Conservation (phyloP, 768 basidiomycete genomes). For the Pulveroboletus sp. region DNA sequence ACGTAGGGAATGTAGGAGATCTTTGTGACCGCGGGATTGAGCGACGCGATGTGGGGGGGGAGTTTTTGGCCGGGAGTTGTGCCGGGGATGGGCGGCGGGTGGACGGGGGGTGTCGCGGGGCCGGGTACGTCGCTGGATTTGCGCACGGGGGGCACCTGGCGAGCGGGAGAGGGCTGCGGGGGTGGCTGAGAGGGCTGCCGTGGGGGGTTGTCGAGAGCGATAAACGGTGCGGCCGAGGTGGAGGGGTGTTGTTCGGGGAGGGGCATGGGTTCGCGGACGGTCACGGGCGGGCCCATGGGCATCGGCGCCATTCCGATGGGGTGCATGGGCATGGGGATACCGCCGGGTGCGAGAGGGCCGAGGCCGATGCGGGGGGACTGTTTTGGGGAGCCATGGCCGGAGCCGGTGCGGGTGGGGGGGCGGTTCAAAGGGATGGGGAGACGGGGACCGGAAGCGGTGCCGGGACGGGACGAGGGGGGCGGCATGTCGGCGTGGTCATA, state of each 20-base stretch:
- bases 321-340: slow-evolving; percentile 1
- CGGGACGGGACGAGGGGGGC: slow-evolving; percentile 24
- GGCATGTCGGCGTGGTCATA: slow-evolving; percentile 29
- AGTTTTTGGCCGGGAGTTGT: slow-evolving; percentile 29
- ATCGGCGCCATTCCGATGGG: slow-evolving; percentile 15
- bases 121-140: slow-evolving; percentile 20
- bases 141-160: slow-evolving; percentile 17
- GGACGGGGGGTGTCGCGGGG: slow-evolving; percentile 13
- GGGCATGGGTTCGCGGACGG: slow-evolving; percentile 21
- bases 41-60: slow-evolving; percentile 31
- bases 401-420: slow-evolving; percentile 31
- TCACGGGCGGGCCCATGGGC: slow-evolving; percentile 38
- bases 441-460: slow-evolving; percentile 20
- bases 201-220: slow-evolving; percentile 20
- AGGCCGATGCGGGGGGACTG: slow-evolving; percentile 22
- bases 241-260: not conserved
- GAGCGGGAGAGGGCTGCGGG: slow-evolving; percentile 25
- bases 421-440: slow-evolving; percentile 22
- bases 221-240: slow-evolving; percentile 13
- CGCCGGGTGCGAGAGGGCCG: not conserved
- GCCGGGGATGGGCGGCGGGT: slow-evolving; percentile 25
- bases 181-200: slow-evolving; percentile 27
- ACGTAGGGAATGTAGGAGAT: slow-evolving; percentile 28
- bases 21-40: slow-evolving; percentile 32
- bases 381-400: slow-evolving; percentile 27